Base-by-base conservation (phyloP, 768 basidiomycete species). In the Dioszegia crocea region DNA sequence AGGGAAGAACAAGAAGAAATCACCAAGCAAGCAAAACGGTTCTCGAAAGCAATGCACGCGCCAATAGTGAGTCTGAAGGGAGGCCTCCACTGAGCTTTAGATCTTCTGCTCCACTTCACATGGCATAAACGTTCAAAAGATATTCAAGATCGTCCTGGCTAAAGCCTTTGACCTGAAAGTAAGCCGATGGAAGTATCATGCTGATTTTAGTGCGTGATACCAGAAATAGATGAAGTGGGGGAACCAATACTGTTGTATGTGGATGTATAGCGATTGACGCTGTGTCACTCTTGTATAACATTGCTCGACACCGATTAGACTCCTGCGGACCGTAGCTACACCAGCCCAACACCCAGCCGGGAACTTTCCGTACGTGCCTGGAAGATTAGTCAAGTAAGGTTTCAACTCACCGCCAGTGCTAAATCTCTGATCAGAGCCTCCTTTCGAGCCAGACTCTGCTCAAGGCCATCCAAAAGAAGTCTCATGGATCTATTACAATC, bases 51-150 rank as follows among this genome's bases (percentile, higher is more conserved):
- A 50, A 99, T 99, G 96, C 93, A 98, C 77, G 93, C 96, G 17
- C 94, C 93, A n/a, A 80, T 99, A 60, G 75, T 76, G 40, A 38
- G 72, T 62, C 16, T 8, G 27, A n/a, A 27, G 40, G 11, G 36
- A 27, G n/a, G n/a, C n/a, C n/a, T 24, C 24, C 17, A 3, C 33
- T 31, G 43, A 45, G 4, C 26, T n/a, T 17, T 44, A 76, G 75
- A 96, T 99, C 77, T 99, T 98, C 80, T 99, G 94, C 80, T 97
- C 94, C 50, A 99, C 96, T 47, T 90, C 91, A 47, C 93, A 94
- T 64, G 93, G 93, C 61, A 96, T 98, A 81, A 99, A 99, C 79
- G 94, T 99, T 55, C 96, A 99, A 82, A 99, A 99, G 82, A 78
- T 77, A 47, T 78, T 78, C 76, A 78, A 98, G 62, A 77, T 77